Percentiles rank a stretch among this genome's conserved stretches.
These are phyloP conservation scores for Aciculosporium take DNA, from an alignment of 2,329 filamentous ascomycete genomes.

Conservation along the genomic window DNA sequence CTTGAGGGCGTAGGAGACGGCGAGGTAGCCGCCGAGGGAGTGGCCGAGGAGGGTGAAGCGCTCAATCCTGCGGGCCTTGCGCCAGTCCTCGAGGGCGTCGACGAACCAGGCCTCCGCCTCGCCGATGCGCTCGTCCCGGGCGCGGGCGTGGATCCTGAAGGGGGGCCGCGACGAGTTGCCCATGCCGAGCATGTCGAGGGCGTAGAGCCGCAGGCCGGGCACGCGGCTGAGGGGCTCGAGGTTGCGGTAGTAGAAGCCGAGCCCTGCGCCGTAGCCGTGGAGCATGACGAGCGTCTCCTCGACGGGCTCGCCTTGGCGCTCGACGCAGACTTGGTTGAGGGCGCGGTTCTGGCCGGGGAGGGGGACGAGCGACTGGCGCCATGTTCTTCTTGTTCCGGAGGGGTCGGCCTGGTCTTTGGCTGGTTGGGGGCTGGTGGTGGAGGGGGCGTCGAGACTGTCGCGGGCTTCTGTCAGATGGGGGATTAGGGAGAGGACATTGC, in stretches of 20 bases:
- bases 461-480: conserved; percentile 68
- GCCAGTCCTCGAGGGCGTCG: conserved; percentile 93
- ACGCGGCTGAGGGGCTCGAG: conserved; percentile 74
- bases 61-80: conserved; percentile 74
- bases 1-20: conserved; percentile 87
- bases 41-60: conserved; percentile 89
- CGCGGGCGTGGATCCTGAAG: conserved; percentile 76
- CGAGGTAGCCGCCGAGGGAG: conserved; percentile 87
- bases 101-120: conserved; percentile 96
- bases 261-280: conserved; percentile 88
- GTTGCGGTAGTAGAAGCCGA: conserved; percentile 98
- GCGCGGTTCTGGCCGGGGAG: conserved; percentile 75
- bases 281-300: conserved; percentile 89
- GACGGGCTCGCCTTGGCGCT: conserved; percentile 62
- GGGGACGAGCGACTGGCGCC: conserved; percentile 73
- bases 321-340: conserved; percentile 85
- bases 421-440: conserved; percentile 12
- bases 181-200: conserved; percentile 92
- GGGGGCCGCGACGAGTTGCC: conserved; percentile 71
- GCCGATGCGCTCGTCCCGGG: conserved; percentile 61
- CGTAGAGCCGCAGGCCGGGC: conserved; percentile 76
- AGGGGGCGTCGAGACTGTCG: conserved; percentile 42
- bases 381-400: conserved; percentile 68
- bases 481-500: conserved; percentile 72
- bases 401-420: conserved; percentile 49